phyloP scores from a whole-genome alignment of 73 alveolate genomes.

The Breviolum minutum region DNA sequence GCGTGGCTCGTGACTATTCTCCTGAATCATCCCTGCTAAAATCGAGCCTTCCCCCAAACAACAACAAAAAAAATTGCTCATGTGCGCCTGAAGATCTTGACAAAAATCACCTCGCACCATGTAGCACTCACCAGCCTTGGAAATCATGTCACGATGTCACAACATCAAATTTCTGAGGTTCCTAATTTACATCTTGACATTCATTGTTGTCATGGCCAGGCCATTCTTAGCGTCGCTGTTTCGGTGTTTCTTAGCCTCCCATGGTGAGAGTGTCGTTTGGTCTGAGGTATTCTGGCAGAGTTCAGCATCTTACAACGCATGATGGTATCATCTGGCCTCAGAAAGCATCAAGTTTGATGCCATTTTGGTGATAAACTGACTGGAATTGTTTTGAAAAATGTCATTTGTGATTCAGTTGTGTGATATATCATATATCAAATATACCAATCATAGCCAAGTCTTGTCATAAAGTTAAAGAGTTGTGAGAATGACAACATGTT shows the following conservation, averaged over 20 bases:
- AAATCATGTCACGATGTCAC: not conserved
- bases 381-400: too few relatives aligned
- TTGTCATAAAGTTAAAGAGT: too few relatives aligned
- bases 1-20: not conserved
- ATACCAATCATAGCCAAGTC: too few relatives aligned
- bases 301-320: constrained; percentile 95
- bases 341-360: not conserved
- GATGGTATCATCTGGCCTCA: constrained; percentile 76
- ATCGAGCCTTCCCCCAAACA: too few relatives aligned
- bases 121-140: constrained; percentile 75
- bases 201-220: too few relatives aligned
- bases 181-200: too few relatives aligned
- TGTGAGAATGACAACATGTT: too few relatives aligned
- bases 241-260: too few relatives aligned
- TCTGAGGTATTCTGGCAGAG: not conserved
- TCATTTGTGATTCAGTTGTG: too few relatives aligned
- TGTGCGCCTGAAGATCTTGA: not conserved
- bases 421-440: too few relatives aligned
- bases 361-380: not conserved
- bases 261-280: too few relatives aligned
- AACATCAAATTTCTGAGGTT: not conserved
- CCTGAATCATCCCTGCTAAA: not conserved
- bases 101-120: constrained; percentile 80
- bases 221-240: too few relatives aligned
- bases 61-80: not conserved